These are phyloP conservation scores for Epithemia pelagica DNA, from an alignment of 108 stramenopile species.

Conservation along the genomic window DNA sequence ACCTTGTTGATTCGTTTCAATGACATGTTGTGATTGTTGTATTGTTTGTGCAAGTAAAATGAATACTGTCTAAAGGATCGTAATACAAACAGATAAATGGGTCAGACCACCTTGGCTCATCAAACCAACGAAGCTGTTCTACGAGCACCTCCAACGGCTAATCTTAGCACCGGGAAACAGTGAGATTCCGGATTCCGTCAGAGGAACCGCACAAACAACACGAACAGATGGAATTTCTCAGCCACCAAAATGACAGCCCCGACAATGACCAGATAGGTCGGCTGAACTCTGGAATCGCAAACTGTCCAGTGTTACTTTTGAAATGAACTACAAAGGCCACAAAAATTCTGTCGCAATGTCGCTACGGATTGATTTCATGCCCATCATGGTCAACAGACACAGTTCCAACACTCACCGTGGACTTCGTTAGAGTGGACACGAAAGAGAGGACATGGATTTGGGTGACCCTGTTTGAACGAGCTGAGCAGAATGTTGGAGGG, in stretches of 20 bases:
- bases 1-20: slow-evolving; percentile 90
- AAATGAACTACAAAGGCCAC: too few species aligned
- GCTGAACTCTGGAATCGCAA: too few species aligned
- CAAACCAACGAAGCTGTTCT: neutral
- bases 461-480: too few species aligned
- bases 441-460: too few species aligned
- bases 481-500: too few species aligned
- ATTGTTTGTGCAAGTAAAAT: slow-evolving; percentile 3
- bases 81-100: neutral
- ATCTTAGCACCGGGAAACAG: neutral
- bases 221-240: neutral
- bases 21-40: slow-evolving; percentile 48
- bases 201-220: neutral
- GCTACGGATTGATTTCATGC: too few species aligned
- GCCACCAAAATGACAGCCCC: neutral
- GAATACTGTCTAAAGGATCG: slow-evolving; percentile 1
- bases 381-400: too few species aligned
- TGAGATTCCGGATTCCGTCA: neutral
- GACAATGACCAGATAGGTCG: neutral
- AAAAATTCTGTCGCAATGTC: too few species aligned
- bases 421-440: too few species aligned
- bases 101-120: too few species aligned
- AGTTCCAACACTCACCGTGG: too few species aligned
- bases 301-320: too few species aligned
- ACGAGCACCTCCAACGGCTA: neutral